Percentiles rank a stretch among this genome's conserved stretches.
Evolutionary conservation across 305 asterid genomes (phyloP).

Genomic region (Rubia tinctorum): DNA sequence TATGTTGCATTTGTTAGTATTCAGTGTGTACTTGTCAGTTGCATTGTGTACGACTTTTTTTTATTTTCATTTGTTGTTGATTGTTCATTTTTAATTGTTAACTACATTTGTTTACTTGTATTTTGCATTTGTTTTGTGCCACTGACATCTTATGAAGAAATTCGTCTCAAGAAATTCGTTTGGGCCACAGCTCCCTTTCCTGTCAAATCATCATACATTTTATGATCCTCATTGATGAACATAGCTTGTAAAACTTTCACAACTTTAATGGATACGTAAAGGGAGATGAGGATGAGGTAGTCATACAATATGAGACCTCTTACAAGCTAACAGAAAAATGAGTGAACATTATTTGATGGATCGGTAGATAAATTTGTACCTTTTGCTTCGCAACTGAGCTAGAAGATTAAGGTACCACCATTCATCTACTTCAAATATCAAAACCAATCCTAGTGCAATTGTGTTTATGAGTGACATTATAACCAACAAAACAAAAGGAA

Average conservation of each 20-base stretch:
- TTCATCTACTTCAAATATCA: conserved; percentile 49
- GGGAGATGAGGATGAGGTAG: conserved; percentile 82
- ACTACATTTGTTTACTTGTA: too few species aligned
- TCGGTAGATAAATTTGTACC: conserved; percentile 34
- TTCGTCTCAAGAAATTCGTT: conserved; percentile 57
- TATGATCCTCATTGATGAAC: conserved; percentile 70
- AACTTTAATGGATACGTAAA: conserved; percentile 86
- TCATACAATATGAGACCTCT: conserved; percentile 88
- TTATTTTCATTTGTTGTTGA: too few species aligned
- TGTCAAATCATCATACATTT: conserved; percentile 78
- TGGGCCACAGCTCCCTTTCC: conserved; percentile 92
- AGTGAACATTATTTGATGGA: conserved; percentile 43
- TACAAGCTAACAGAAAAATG: conserved; percentile 75
- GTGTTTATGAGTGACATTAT: conserved; percentile 68
- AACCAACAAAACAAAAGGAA: conserved; percentile 61
- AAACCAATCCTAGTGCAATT: conserved; percentile 50
- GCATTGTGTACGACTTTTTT: too few species aligned
- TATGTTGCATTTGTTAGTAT: too few species aligned
- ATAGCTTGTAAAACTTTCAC: conserved; percentile 89
- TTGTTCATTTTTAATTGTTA: too few species aligned
- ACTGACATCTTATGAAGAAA: conserved; percentile 47
- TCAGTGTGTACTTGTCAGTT: too few species aligned
- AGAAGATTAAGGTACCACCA: conserved; percentile 59
- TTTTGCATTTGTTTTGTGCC: too few species aligned
- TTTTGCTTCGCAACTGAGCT: conserved; percentile 32